These are phyloP conservation scores for Rhizoclosmatium sp. DNA, from an alignment of 192 early-diverging fungal species.

Conservation along the genomic window DNA sequence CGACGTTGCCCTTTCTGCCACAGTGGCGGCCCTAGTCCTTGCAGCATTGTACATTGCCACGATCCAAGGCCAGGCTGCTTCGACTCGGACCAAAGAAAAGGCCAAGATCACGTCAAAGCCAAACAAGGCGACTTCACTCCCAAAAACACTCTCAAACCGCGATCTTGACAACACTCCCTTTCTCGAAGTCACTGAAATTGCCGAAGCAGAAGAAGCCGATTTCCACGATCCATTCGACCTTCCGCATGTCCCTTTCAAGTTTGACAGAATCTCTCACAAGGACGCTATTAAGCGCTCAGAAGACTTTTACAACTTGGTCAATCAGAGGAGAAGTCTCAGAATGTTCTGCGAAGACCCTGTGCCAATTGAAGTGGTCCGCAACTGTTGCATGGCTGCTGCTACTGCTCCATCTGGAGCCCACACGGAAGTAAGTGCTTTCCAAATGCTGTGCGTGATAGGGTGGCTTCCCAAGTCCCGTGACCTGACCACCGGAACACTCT, in stretches of 20 bases:
- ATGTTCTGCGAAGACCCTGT: constrained; percentile 25
- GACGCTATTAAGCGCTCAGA: not conserved
- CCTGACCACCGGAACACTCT: too few relatives aligned
- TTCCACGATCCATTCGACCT: constrained; percentile 29
- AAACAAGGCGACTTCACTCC: not conserved
- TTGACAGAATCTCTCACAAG: constrained; percentile 1
- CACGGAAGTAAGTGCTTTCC: not conserved
- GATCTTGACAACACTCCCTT: constrained; percentile 28
- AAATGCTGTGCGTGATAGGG: too few relatives aligned
- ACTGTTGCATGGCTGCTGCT: constrained; percentile 25
- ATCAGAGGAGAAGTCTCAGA: not conserved
- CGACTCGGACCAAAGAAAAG: not conserved
- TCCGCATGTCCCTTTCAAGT: constrained; percentile 27
- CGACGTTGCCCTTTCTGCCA: constrained; percentile 7
- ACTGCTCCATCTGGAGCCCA: constrained; percentile 24
- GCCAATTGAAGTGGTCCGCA: constrained; percentile 27
- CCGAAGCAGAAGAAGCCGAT: constrained; percentile 17
- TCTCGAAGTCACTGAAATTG: constrained; percentile 23
- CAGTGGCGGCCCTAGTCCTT: not conserved
- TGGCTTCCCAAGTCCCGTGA: too few relatives aligned
- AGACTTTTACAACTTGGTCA: constrained; percentile 17
- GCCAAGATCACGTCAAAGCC: not conserved
- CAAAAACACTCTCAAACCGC: not conserved
- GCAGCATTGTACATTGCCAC: constrained; percentile 5
- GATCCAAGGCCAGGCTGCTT: not conserved